Evolutionary conservation across 73 alveolate genomes (phyloP).

Genomic region (Strombidium stylifer): DNA sequence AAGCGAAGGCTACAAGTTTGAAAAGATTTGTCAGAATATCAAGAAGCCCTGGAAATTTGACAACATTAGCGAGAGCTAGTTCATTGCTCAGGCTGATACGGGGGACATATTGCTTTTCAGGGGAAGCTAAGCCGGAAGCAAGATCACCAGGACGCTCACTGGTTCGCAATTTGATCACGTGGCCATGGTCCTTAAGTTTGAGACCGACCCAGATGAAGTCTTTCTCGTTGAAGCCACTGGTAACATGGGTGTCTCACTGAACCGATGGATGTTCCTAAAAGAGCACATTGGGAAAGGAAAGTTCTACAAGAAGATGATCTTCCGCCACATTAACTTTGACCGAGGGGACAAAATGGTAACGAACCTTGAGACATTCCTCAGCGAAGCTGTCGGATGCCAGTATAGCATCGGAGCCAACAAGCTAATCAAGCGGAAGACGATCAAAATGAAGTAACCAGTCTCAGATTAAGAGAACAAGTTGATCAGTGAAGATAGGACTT

Average conservation of each 20-base stretch:
- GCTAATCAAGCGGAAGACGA: slow-evolving; percentile 31
- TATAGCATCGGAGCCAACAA: slow-evolving; percentile 60
- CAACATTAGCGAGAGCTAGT: slow-evolving; percentile 54
- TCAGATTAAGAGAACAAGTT: slow-evolving; percentile 2
- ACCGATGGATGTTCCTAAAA: slow-evolving; percentile 27
- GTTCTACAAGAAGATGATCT: slow-evolving; percentile 51
- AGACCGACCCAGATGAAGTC: slow-evolving; percentile 55
- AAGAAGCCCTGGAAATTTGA: slow-evolving; percentile 52
- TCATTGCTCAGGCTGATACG: slow-evolving; percentile 73
- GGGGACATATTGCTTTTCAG: slow-evolving; percentile 89
- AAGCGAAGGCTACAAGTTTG: slow-evolving; percentile 45
- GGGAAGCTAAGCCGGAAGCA: slow-evolving; percentile 55
- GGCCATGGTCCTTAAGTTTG: slow-evolving; percentile 71
- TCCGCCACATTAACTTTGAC: slow-evolving; percentile 52
- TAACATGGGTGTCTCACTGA: slow-evolving; percentile 42
- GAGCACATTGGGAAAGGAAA: slow-evolving; percentile 22
- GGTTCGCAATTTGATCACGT: slow-evolving; percentile 88
- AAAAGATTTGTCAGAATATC: background rate
- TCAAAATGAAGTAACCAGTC: no score
- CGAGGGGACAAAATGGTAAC: slow-evolving; percentile 48
- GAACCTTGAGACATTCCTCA: slow-evolving; percentile 51
- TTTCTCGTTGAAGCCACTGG: slow-evolving; percentile 53
- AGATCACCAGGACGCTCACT: slow-evolving; percentile 75
- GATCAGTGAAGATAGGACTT: slow-evolving; percentile 67
- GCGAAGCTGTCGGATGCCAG: slow-evolving; percentile 55